Percentiles rank a stretch among this genome's conserved stretches.
phyloP scores from a whole-genome alignment of 371 early-diverging fungal genomes.

The Conidiobolus incongruus region DNA sequence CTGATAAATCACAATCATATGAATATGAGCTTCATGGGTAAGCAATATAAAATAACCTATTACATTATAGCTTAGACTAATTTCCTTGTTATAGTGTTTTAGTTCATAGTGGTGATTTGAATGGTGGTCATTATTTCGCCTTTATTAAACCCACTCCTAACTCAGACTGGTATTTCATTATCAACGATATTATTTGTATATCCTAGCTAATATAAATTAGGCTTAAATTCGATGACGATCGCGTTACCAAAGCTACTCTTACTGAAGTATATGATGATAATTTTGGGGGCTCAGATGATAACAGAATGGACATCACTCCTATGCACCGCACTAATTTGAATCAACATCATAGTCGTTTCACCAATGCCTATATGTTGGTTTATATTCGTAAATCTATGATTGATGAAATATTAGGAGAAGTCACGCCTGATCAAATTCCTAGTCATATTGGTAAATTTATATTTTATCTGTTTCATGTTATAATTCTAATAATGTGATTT shows the following conservation, averaged over 20 bases:
- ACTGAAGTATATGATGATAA: conserved; percentile 90
- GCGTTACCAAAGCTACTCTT: conserved; percentile 64
- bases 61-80: neutral
- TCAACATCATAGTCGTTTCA: conserved; percentile 33
- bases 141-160: conserved; percentile 57
- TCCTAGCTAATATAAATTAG: conserved; percentile 6
- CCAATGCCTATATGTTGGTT: conserved; percentile 95
- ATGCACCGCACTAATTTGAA: conserved; percentile 8
- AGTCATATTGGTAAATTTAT: conserved; percentile 37
- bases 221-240: conserved; percentile 94
- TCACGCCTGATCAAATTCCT: conserved; percentile 49
- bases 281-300: conserved; percentile 62
- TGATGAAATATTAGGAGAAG: conserved; percentile 42
- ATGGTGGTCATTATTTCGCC: conserved; percentile 96
- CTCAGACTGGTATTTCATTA: conserved; percentile 41
- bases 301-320: conserved; percentile 6
- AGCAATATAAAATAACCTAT: neutral
- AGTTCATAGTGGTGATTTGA: conserved; percentile 90
- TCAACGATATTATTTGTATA: conserved; percentile 4
- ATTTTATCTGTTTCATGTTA: neutral
- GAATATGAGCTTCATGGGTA: conserved; percentile 70
- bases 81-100: conserved; percentile 37
- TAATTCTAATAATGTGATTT: conserved; percentile 8
- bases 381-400: conserved; percentile 64
- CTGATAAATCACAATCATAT: conserved; percentile 35